Conservation (phyloP, 257 asterid species). For the Fraxinus cuspidata region DNA sequence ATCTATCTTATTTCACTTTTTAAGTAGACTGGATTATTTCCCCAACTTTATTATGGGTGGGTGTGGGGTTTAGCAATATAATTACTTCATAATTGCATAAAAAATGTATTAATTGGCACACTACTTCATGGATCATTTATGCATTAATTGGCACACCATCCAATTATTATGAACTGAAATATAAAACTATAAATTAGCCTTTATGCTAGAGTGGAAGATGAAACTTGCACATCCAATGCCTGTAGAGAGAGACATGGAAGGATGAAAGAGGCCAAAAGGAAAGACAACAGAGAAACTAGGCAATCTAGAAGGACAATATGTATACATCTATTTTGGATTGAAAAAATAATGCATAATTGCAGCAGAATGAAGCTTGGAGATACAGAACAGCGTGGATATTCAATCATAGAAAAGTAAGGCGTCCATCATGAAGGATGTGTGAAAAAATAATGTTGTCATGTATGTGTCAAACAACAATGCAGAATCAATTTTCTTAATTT, state of each 20-base stretch:
- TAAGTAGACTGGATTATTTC: not conserved
- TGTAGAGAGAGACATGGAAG: not conserved
- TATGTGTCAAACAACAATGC: not conserved
- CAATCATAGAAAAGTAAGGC: not conserved
- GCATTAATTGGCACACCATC: not conserved
- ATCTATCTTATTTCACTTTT: conserved; percentile 3
- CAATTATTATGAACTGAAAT: conserved; percentile 1
- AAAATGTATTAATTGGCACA: not conserved
- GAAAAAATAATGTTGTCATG: not conserved
- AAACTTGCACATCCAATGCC: not conserved
- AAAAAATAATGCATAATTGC: not conserved
- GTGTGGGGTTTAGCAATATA: not conserved
- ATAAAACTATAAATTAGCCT: not conserved
- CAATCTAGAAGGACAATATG: conserved; percentile 5
- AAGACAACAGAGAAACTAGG: not conserved
- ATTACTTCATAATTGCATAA: not conserved
- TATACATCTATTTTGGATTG: not conserved
- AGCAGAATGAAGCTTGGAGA: not conserved
- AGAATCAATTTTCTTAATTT: not conserved
- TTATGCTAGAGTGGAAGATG: not conserved
- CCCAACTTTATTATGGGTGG: not conserved
- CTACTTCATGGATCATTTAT: too few relatives aligned
- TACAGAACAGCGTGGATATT: not conserved
- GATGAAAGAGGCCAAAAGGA: not conserved
- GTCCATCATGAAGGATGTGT: conserved; percentile 1